Conservation (phyloP, 257 asterid species). For the Lycium barbarum region DNA sequence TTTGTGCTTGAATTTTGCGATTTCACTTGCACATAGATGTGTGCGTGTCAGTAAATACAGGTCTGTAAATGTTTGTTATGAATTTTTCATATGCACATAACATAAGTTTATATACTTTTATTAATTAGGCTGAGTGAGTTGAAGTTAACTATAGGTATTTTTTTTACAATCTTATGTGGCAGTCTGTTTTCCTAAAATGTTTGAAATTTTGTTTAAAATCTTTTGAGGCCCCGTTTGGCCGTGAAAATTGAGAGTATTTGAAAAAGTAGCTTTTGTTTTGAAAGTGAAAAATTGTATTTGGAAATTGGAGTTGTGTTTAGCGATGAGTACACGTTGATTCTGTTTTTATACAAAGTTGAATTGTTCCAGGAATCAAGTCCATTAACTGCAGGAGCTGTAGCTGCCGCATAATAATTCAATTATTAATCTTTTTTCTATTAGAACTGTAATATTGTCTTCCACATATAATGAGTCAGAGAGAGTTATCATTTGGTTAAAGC, state of each 20-base stretch:
- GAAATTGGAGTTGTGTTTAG: too few relatives aligned
- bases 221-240: too few relatives aligned
- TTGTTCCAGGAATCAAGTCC: not conserved
- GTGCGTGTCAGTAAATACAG: not conserved
- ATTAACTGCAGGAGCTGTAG: not conserved
- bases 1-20: not conserved
- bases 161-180: not conserved
- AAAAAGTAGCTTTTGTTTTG: too few relatives aligned
- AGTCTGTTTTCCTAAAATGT: not conserved
- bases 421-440: not conserved
- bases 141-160: not conserved
- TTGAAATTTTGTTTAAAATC: not conserved
- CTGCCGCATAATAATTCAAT: not conserved
- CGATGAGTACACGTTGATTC: too few relatives aligned
- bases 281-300: too few relatives aligned
- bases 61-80: slow-evolving; percentile 12
- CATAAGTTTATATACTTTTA: not conserved
- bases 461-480: not conserved
- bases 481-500: not conserved
- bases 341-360: too few relatives aligned
- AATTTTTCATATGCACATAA: not conserved
- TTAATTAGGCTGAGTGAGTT: not conserved
- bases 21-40: not conserved
- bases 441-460: not conserved
- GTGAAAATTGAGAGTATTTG: too few relatives aligned